Evolutionary conservation across 768 basidiomycete species (phyloP), one percentile per base, ranked within the genome.

Genomic region (Pleurotus tuber-regium): DNA sequence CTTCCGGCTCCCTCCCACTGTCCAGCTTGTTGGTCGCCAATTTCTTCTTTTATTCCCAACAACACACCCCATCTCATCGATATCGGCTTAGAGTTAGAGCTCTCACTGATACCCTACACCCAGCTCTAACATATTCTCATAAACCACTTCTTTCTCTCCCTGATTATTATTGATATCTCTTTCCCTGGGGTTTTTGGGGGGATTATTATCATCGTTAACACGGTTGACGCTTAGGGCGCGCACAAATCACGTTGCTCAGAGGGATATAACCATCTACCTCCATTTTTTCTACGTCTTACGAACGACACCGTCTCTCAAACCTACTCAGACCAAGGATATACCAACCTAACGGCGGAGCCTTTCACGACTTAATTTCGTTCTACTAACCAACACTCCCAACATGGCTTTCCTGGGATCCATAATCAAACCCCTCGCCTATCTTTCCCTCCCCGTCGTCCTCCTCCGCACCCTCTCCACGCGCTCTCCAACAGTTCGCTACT

Each of bases 341-440:
- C n/a, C 25, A 16, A 10, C 11, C 24, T 18, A 25, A 25, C 14
- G n/a, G 24, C 41, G 3, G 21, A 30, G 11, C 23, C 41, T 8
- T 19, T 18, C n/a, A 19, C 31, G 11, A 9, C 18, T 48, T 48
- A 18, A 6, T 35, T 35, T 31, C 10, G 18, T 21, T n/a, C 21
- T 19, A 11, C 31, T 25, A 42, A 11, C 41, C 16, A 24, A 19
- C 10, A 21, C 19, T 25, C n/a, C 57, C 52, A 59, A 59, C 61
- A 90, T 90, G 89, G 83, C 83, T 55, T 71, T 86, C 61, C 62
- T 89, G 59, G 61, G 75, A 41, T 70, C 73, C 50, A 53, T 89
- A 53, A 64, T 89, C 65, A 86, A 81, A 64, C 84, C 89, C 4
- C 67, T 91, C 48, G 89, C 85, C 41, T 92, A 92, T 62, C 59